Percentiles rank a stretch among this genome's conserved stretches.
phyloP scores from a whole-genome alignment of 306 rosid genomes.

The Carpinus fangiana region DNA sequence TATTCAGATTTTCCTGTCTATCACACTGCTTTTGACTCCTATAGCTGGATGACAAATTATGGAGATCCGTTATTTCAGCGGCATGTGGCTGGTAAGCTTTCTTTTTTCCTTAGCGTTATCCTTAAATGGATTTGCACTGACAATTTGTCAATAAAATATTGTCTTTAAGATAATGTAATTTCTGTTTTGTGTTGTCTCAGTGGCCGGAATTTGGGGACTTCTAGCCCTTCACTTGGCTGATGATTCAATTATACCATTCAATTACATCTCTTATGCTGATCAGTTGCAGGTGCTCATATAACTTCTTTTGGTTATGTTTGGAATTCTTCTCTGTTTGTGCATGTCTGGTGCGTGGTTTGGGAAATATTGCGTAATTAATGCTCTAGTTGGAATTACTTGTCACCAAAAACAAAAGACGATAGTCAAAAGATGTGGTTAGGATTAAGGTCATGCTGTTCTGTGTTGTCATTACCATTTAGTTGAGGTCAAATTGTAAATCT shows the following conservation, averaged over 20 bases:
- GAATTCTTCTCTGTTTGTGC: neutral
- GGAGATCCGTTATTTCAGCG: constrained; percentile 94
- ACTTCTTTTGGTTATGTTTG: neutral
- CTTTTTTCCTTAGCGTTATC: neutral
- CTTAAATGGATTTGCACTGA: neutral
- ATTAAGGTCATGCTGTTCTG: neutral
- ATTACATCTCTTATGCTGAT: constrained; percentile 63
- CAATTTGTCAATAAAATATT: constrained; percentile 6
- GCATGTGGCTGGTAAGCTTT: constrained; percentile 73
- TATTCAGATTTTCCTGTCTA: constrained; percentile 85
- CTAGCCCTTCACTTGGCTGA: constrained; percentile 83
- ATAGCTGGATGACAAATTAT: constrained; percentile 78
- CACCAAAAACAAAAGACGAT: no score
- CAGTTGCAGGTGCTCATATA: constrained; percentile 63
- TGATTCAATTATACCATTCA: constrained; percentile 73
- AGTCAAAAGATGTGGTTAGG: neutral
- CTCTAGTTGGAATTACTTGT: no score
- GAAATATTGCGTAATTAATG: neutral
- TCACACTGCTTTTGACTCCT: constrained; percentile 91
- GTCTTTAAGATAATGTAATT: constrained; percentile 2
- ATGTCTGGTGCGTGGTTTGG: neutral
- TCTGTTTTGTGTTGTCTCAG: constrained; percentile 41
- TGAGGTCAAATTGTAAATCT: neutral
- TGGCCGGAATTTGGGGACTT: constrained; percentile 91
- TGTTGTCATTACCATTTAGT: neutral